phyloP scores from a whole-genome alignment of 2,329 filamentous ascomycete genomes.

The Aspergillus ruber region DNA sequence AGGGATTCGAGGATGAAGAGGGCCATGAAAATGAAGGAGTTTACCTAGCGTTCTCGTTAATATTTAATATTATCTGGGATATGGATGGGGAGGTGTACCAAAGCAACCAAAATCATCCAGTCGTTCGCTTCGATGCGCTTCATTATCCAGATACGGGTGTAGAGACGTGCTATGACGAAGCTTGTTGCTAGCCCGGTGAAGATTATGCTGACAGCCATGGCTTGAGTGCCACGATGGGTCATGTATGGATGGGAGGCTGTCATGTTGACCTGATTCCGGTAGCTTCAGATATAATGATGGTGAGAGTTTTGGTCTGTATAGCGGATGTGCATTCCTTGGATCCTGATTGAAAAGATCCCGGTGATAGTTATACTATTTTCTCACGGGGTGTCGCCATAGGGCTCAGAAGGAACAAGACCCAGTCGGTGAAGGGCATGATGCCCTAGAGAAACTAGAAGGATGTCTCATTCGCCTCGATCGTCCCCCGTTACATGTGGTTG shows the following conservation, averaged over 20 bases:
- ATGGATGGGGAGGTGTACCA: slow-evolving; percentile 15
- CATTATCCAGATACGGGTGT: slow-evolving; percentile 25
- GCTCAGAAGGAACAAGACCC: too few relatives aligned
- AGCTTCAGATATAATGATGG: too few relatives aligned
- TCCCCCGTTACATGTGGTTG: too few relatives aligned
- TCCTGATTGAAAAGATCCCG: too few relatives aligned
- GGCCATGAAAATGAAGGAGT: slow-evolving; percentile 30
- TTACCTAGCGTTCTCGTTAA: slow-evolving; percentile 11
- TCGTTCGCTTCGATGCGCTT: slow-evolving; percentile 30
- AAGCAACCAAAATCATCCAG: slow-evolving; percentile 29
- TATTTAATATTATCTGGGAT: too few relatives aligned
- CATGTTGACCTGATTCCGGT: slow-evolving; percentile 9
- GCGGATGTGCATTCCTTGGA: too few relatives aligned
- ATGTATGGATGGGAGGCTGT: slow-evolving; percentile 13
- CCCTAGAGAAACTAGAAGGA: too few relatives aligned
- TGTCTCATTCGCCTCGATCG: too few relatives aligned
- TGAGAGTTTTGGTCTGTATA: too few relatives aligned
- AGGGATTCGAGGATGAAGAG: slow-evolving; percentile 28
- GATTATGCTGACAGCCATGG: slow-evolving; percentile 23
- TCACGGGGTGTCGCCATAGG: too few relatives aligned
- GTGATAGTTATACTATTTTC: too few relatives aligned
- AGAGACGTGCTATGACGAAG: slow-evolving; percentile 26
- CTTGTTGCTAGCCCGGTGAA: slow-evolving; percentile 25
- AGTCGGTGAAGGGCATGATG: too few relatives aligned
- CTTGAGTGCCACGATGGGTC: slow-evolving; percentile 20